Evolutionary conservation across 495 filamentous ascomycete genomes (phyloP).

Genomic region (Penicillium pulvis): DNA sequence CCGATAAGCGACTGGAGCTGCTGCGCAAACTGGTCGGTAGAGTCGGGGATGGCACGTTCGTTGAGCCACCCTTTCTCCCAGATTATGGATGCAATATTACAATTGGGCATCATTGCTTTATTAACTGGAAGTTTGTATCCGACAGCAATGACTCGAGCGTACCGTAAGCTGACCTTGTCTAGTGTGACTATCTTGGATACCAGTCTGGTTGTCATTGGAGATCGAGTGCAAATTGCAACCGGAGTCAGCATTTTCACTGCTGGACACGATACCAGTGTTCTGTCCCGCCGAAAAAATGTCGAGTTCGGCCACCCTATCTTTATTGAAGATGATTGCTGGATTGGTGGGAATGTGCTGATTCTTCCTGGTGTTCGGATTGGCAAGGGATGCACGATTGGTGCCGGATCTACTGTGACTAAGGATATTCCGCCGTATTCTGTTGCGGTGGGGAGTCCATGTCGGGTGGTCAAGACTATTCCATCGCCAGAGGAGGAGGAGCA

Average conservation of each 20-base stretch:
- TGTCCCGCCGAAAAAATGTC: slow-evolving; percentile 67
- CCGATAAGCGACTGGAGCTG: slow-evolving; percentile 35
- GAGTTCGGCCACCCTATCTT: slow-evolving; percentile 69
- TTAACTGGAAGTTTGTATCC: slow-evolving; percentile 52
- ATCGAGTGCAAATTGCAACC: slow-evolving; percentile 71
- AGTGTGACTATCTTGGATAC: slow-evolving; percentile 59
- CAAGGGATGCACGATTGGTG: slow-evolving; percentile 45
- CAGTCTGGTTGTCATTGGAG: slow-evolving; percentile 68
- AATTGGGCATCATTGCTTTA: slow-evolving; percentile 52
- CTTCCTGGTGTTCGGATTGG: slow-evolving; percentile 67
- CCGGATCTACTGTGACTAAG: slow-evolving; percentile 47
- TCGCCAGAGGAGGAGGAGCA: slow-evolving; percentile 25
- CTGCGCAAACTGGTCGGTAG: slow-evolving; percentile 44
- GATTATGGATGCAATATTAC: slow-evolving; percentile 59
- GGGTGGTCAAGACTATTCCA: slow-evolving; percentile 21
- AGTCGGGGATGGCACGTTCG: slow-evolving; percentile 45
- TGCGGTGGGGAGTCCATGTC: slow-evolving; percentile 37
- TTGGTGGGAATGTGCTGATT: slow-evolving; percentile 70
- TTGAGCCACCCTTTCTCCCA: slow-evolving; percentile 54
- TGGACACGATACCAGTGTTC: slow-evolving; percentile 65
- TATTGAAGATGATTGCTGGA: slow-evolving; percentile 81
- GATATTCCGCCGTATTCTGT: slow-evolving; percentile 42
- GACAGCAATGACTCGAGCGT: background rate
- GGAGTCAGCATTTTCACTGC: slow-evolving; percentile 67
- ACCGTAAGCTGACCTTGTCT: background rate